Conservation (phyloP, 2,329 filamentous ascomycete species). For the Calycina herbarum region DNA sequence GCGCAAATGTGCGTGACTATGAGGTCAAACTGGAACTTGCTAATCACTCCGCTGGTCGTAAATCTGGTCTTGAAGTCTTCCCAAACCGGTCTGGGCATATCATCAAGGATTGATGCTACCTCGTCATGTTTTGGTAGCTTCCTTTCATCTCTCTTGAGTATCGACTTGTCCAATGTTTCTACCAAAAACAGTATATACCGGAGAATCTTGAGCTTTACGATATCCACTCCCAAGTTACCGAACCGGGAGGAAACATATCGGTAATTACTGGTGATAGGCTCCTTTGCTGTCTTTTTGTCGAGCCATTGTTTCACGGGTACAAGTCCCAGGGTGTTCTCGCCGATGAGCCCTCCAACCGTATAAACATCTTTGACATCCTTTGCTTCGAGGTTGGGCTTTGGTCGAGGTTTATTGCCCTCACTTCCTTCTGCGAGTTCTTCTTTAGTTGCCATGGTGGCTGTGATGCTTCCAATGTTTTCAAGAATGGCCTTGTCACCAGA, state of each 20-base stretch:
- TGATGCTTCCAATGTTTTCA: conserved; percentile 60
- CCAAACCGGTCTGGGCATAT: conserved; percentile 61
- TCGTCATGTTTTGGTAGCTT: conserved; percentile 62
- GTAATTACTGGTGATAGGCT: conserved; percentile 57
- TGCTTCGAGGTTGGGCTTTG: conserved; percentile 66
- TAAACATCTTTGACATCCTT: conserved; percentile 72
- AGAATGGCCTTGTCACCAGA: conserved; percentile 61
- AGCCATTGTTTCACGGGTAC: conserved; percentile 75
- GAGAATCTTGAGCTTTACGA: conserved; percentile 56
- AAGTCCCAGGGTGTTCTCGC: conserved; percentile 63
- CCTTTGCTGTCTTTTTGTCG: conserved; percentile 59
- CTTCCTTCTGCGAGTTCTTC: conserved; percentile 64
- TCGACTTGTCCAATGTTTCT: conserved; percentile 52
- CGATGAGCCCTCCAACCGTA: conserved; percentile 64
- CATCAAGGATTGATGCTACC: conserved; percentile 55
- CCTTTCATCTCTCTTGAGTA: conserved; percentile 46
- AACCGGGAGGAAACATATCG: conserved; percentile 65
- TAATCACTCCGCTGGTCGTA: conserved; percentile 61
- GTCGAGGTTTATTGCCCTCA: conserved; percentile 71
- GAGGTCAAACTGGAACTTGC: conserved; percentile 71
- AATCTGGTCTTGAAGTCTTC: conserved; percentile 71
- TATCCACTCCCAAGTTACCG: conserved; percentile 52
- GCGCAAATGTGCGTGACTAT: conserved; percentile 73
- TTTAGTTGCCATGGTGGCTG: conserved; percentile 64
- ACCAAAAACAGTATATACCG: conserved; percentile 61